Conservation (phyloP, 2,329 filamentous ascomycete species). For the Cryphonectria parasitica region DNA sequence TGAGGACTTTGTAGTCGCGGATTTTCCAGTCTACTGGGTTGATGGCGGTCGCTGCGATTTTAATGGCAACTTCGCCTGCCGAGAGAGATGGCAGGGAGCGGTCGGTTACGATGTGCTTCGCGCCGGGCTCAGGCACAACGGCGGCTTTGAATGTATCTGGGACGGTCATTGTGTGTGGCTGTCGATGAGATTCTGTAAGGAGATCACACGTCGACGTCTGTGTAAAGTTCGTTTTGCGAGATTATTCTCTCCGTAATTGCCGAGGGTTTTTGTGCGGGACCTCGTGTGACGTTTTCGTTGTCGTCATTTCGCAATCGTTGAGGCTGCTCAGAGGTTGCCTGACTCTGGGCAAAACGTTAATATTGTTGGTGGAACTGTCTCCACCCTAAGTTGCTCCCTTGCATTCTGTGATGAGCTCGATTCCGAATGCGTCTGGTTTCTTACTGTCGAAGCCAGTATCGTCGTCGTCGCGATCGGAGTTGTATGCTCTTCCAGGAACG, state of each 20-base stretch:
- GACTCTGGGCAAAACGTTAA: neutral
- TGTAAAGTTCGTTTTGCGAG: neutral
- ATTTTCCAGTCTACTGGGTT: conserved; percentile 44
- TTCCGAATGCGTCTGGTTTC: neutral
- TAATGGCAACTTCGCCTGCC: conserved; percentile 33
- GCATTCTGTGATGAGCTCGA: neutral
- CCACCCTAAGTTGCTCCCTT: neutral
- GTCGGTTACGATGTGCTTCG: conserved; percentile 21
- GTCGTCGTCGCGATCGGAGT: neutral
- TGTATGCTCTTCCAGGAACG: neutral
- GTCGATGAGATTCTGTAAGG: neutral
- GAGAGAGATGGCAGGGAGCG: conserved; percentile 30
- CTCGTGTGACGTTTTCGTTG: too few species aligned
- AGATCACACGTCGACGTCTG: neutral
- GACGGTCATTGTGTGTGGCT: conserved; percentile 16
- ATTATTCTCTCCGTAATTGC: neutral
- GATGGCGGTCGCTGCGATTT: conserved; percentile 37
- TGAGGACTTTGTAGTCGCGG: conserved; percentile 35
- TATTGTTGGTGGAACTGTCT: neutral
- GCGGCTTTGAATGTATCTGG: conserved; percentile 26
- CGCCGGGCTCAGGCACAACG: conserved; percentile 25
- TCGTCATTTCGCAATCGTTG: neutral
- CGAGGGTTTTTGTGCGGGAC: neutral
- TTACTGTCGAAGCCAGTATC: neutral
- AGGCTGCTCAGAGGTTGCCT: neutral